These are phyloP conservation scores for Breynia disticha DNA, from an alignment of 441 rosid species.

Conservation along the genomic window DNA sequence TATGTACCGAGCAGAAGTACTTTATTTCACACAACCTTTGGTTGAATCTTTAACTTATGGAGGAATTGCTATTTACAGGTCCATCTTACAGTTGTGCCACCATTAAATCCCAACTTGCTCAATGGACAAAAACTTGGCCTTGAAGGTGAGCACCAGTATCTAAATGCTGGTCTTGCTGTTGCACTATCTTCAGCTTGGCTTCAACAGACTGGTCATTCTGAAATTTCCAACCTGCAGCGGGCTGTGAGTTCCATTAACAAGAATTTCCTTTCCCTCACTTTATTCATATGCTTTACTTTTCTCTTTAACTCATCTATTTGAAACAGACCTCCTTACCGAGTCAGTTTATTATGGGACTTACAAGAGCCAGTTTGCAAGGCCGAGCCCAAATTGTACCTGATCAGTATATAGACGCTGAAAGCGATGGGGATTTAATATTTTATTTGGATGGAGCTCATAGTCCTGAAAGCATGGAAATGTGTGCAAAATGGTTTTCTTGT, in stretches of 20 bases:
- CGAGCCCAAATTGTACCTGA: slow-evolving; percentile 84
- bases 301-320: slow-evolving; percentile 16
- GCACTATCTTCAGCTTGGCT: slow-evolving; percentile 82
- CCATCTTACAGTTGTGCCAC: slow-evolving; percentile 55
- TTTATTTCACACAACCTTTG: background rate
- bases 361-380: slow-evolving; percentile 79
- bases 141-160: slow-evolving; percentile 87
- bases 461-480: slow-evolving; percentile 92
- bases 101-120: slow-evolving; percentile 48
- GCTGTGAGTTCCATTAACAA: slow-evolving; percentile 33
- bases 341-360: slow-evolving; percentile 71
- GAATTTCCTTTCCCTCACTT: background rate
- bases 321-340: slow-evolving; percentile 63
- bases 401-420: slow-evolving; percentile 31
- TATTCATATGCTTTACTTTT: slow-evolving; percentile 7
- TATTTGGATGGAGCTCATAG: slow-evolving; percentile 96
- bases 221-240: slow-evolving; percentile 32
- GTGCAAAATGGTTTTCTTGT: slow-evolving; percentile 77
- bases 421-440: slow-evolving; percentile 56
- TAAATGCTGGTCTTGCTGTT: slow-evolving; percentile 86
- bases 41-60: slow-evolving; percentile 10
- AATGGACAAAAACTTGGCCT: slow-evolving; percentile 74
- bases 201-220: slow-evolving; percentile 61
- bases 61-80: slow-evolving; percentile 39
- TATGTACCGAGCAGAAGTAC: slow-evolving; percentile 1